Evolutionary conservation across 2,329 filamentous ascomycete genomes (phyloP), one percentile per base, ranked within the genome.

Genomic region (Leptodontidium sp.): DNA sequence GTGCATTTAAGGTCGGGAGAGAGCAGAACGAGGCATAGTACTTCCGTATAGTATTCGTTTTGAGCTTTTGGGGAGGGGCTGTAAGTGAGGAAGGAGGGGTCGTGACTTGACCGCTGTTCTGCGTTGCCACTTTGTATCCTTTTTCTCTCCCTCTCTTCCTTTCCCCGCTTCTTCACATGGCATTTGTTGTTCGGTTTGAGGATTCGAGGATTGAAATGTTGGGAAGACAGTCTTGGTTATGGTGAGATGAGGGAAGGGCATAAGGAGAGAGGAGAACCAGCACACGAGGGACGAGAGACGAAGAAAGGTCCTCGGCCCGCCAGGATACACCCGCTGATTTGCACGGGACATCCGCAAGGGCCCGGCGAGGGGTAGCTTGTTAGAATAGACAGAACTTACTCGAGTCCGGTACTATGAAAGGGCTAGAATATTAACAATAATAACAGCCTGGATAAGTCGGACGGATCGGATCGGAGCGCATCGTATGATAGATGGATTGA

Each of bases 71-170:
- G n/a, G 5, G 38, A 40, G 38, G n/a, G 45, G 47, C 9, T 12
- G 21, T 12, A 1, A 61, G 35, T 21, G 40, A 26, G 62, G 38
- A 57, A n/a, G 17, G 53, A 68, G 65, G 61, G 64, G 59, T 70
- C 63, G 70, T 73, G 72, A 75, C 70, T 71, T 72, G 73, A 75
- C 72, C 72, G 70, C 73, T 64, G 63, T 72, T 73, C 68, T 75
- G 71, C 69, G 68, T 67, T 71, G 71, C 52, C 67, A 58, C 43
- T 29, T 24, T 61, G 38, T 57, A 43, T 43, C 9, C 45, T 38
- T 65, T 47, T 47, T 21, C 17, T 45, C 12, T 17, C 2, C 1
- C 15, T n/a, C n/a, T 61, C 14, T 4, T 38, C 24, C 4, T 59
- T 50, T 52, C 59, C 65, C 65, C 58, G 65, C 58, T 58, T 40